Conservation (phyloP, 2,329 filamentous ascomycete species). For the Aphanocladium album region DNA sequence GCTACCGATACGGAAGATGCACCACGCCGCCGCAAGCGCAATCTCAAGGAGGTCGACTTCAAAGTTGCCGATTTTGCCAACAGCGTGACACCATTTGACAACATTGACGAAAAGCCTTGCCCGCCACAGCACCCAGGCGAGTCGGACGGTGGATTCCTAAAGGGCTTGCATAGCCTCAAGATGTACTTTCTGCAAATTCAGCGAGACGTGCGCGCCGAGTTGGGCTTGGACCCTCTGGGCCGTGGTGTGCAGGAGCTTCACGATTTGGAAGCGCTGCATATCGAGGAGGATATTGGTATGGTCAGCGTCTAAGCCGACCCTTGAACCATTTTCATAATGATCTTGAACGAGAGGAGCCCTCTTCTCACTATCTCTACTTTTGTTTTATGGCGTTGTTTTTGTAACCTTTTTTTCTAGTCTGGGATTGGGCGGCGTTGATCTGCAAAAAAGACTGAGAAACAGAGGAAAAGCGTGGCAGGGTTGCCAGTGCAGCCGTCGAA, state of each 20-base stretch:
- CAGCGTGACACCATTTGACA: constrained; percentile 83
- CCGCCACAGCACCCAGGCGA: constrained; percentile 76
- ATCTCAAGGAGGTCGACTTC: constrained; percentile 68
- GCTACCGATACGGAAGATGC: constrained; percentile 54
- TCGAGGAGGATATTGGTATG: constrained; percentile 29
- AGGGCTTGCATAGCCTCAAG: constrained; percentile 72
- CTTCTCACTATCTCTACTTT: constrained; percentile 7
- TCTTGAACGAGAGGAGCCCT: neutral
- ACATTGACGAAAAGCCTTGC: constrained; percentile 58
- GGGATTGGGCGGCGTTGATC: constrained; percentile 1
- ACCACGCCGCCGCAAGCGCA: constrained; percentile 42
- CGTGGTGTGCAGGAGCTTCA: constrained; percentile 20
- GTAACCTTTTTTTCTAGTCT: neutral
- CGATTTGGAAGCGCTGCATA: constrained; percentile 20
- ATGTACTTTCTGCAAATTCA: constrained; percentile 86
- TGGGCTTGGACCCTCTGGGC: constrained; percentile 40
- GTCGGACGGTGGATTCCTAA: constrained; percentile 83
- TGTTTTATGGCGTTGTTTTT: constrained; percentile 10
- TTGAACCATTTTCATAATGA: neutral
- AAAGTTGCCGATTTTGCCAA: constrained; percentile 99
- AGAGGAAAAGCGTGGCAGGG: neutral
- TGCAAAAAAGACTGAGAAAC: neutral
- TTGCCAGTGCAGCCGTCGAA: neutral
- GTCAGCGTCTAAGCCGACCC: constrained; percentile 24
- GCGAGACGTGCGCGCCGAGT: constrained; percentile 60